Percentiles rank a stretch among this genome's conserved stretches.
Evolutionary conservation across 2,329 filamentous ascomycete species (phyloP).

Genomic region (Peltaster fructicola): DNA sequence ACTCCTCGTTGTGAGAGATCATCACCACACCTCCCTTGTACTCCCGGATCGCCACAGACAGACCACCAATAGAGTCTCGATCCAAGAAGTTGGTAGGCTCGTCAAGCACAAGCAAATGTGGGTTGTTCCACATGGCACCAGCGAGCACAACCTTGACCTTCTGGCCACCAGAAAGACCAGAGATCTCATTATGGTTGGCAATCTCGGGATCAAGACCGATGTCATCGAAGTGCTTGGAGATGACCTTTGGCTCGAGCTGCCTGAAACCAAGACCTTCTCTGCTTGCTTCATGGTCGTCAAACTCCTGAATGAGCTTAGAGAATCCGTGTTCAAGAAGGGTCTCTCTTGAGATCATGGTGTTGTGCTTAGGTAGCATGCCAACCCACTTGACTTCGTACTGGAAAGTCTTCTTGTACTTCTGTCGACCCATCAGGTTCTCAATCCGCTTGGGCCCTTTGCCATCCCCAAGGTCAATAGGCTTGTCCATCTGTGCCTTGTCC

Average conservation of each 20-base stretch:
- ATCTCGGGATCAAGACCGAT: constrained; percentile 93
- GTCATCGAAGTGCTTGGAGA: constrained; percentile 96
- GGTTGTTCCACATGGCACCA: constrained; percentile 62
- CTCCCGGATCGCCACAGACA: constrained; percentile 93
- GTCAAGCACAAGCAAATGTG: constrained; percentile 89
- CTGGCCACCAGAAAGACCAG: constrained; percentile 85
- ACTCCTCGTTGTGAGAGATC: constrained; percentile 99
- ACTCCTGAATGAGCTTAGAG: constrained; percentile 88
- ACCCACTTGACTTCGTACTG: constrained; percentile 98
- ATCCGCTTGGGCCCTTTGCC: constrained; percentile 62
- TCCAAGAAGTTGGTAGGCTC: constrained; percentile 99
- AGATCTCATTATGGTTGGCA: constrained; percentile 97
- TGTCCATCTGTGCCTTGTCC: constrained; percentile 84
- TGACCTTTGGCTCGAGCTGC: constrained; percentile 77
- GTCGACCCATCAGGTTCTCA: constrained; percentile 81
- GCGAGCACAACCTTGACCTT: constrained; percentile 98
- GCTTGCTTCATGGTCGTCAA: constrained; percentile 97
- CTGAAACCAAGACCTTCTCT: constrained; percentile 95
- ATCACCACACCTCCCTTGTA: constrained; percentile 98
- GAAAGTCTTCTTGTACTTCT: constrained; percentile 98
- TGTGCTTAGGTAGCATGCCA: constrained; percentile 75
- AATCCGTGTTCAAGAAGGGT: constrained; percentile 75
- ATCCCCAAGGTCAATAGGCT: constrained; percentile 66
- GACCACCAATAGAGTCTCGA: constrained; percentile 85
- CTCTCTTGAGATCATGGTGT: constrained; percentile 82